A percentile compares a stretch with the other conserved stretches of the same genome.
Evolutionary conservation across 208 protist genomes (phyloP).

Genomic region (Wallacemonas sp.): DNA sequence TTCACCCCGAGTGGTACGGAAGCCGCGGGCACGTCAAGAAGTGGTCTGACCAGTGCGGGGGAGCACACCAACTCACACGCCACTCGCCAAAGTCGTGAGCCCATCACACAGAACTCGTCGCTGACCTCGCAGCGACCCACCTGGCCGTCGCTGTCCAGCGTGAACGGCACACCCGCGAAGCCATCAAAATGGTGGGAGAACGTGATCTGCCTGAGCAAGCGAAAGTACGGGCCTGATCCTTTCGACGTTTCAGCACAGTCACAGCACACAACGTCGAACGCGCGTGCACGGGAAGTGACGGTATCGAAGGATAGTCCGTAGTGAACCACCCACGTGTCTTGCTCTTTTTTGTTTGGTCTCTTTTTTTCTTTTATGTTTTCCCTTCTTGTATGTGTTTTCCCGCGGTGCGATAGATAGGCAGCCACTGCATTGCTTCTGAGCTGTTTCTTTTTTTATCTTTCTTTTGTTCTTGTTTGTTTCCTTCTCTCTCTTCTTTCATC

Average conservation of each 20-base stretch:
- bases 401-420: too few relatives aligned
- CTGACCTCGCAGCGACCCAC: too few relatives aligned
- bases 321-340: too few relatives aligned
- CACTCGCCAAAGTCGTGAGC: too few relatives aligned
- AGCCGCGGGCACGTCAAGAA: too few relatives aligned
- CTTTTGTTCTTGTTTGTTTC: not conserved
- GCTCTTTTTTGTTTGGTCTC: not conserved
- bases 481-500: not conserved
- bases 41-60: too few relatives aligned
- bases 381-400: too few relatives aligned
- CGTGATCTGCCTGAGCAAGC: constrained; percentile 6
- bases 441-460: not conserved
- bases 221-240: not conserved
- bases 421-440: constrained; percentile 3
- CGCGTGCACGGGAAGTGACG: too few relatives aligned
- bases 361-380: not conserved
- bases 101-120: too few relatives aligned
- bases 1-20: too few relatives aligned
- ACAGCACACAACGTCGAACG: too few relatives aligned
- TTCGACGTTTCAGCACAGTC: not conserved
- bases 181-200: not conserved
- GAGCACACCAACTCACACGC: too few relatives aligned
- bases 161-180: not conserved
- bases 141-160: not conserved
- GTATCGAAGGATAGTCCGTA: not conserved